Evolutionary conservation across 192 early-diverging fungal species (phyloP).

Genomic region (Thoreauomyces humboldtii): DNA sequence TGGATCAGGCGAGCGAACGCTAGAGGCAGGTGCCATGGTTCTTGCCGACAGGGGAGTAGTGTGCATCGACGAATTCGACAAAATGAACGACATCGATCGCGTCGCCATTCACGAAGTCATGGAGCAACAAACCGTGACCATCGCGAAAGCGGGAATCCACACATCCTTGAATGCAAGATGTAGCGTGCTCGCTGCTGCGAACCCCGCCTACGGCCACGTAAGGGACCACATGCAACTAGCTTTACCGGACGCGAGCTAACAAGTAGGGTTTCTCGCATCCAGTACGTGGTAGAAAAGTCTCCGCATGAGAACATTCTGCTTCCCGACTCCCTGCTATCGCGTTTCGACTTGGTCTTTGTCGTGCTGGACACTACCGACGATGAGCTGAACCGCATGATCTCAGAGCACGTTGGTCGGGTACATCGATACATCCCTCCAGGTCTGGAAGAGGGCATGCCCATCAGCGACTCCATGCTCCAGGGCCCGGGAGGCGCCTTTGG

Average conservation of each 20-base stretch:
- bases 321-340: slow-evolving; percentile 91
- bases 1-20: slow-evolving; percentile 27
- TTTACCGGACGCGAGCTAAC: too few relatives aligned
- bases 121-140: slow-evolving; percentile 99
- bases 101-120: slow-evolving; percentile 99
- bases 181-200: slow-evolving; percentile 95
- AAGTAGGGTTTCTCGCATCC: slow-evolving; percentile 20
- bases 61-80: slow-evolving; percentile 99
- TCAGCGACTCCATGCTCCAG: slow-evolving; percentile 45
- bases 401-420: slow-evolving; percentile 90
- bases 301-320: slow-evolving; percentile 94
- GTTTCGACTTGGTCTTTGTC: slow-evolving; percentile 97
- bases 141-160: slow-evolving; percentile 98
- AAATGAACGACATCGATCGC: slow-evolving; percentile 96
- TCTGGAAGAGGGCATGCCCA: slow-evolving; percentile 70
- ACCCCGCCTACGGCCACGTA: slow-evolving; percentile 65
- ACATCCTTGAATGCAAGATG: slow-evolving; percentile 96
- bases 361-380: slow-evolving; percentile 91
- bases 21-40: slow-evolving; percentile 99
- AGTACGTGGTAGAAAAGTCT: slow-evolving; percentile 82
- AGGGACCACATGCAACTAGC: neutral
- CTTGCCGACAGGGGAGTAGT: slow-evolving; percentile 95
- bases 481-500: neutral
- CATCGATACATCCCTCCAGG: slow-evolving; percentile 89
- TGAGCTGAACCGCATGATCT: slow-evolving; percentile 76